Percentiles rank a stretch among this genome's conserved stretches.
These are phyloP conservation scores for Nitzschia sp. DNA, from an alignment of 108 stramenopile genomes.

Conservation along the genomic window DNA sequence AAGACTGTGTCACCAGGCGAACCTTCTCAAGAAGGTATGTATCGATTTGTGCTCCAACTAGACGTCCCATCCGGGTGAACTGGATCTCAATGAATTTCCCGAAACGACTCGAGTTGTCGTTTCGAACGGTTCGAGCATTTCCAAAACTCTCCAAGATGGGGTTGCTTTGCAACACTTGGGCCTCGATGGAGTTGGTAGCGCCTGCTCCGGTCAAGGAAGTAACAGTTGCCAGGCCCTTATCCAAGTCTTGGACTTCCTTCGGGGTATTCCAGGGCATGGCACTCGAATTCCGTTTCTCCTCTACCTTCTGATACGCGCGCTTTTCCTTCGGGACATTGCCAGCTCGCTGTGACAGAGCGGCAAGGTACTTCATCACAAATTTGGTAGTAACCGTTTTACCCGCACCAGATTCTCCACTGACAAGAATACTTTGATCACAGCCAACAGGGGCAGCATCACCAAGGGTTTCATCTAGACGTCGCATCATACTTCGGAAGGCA, in stretches of 20 bases:
- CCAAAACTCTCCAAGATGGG: constrained; percentile 97
- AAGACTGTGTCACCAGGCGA: constrained; percentile 75
- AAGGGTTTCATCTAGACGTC: constrained; percentile 39
- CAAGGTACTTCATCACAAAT: constrained; percentile 94
- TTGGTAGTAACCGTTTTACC: constrained; percentile 98
- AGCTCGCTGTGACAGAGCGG: constrained; percentile 72
- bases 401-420: constrained; percentile 93
- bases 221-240: constrained; percentile 28
- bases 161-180: constrained; percentile 90
- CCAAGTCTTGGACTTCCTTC: constrained; percentile 2
- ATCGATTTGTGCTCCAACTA: constrained; percentile 84
- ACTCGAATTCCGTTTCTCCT: constrained; percentile 17
- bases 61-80: constrained; percentile 62
- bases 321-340: constrained; percentile 35
- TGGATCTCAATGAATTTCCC: constrained; percentile 95
- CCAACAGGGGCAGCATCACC: constrained; percentile 30
- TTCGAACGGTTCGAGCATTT: constrained; percentile 89
- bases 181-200: constrained; percentile 58
- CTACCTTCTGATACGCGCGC: constrained; percentile 42
- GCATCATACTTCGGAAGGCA: constrained; percentile 91
- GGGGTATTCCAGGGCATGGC: constrained; percentile 1
- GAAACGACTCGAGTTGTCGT: constrained; percentile 87
- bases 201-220: constrained; percentile 21
- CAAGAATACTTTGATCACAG: constrained; percentile 69
- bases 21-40: constrained; percentile 96